Percentiles rank a stretch among this genome's conserved stretches.
Conservation (phyloP, 345 rosid genomes). For the Aquilaria yunnanensis region DNA sequence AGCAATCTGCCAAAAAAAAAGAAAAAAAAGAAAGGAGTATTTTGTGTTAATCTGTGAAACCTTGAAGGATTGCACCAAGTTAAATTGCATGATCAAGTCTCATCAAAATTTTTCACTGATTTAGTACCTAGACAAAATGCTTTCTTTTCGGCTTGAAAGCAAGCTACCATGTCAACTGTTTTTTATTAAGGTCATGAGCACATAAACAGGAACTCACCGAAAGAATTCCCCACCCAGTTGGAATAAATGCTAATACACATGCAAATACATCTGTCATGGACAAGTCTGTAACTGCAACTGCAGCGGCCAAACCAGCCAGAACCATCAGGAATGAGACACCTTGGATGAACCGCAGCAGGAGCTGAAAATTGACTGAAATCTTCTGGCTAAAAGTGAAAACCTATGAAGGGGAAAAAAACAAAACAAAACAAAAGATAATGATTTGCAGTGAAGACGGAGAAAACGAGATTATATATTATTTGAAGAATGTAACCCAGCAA, state of each 20-base stretch:
- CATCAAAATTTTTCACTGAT: neutral
- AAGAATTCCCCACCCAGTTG: constrained; percentile 96
- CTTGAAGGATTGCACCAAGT: too few species aligned
- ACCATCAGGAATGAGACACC: constrained; percentile 71
- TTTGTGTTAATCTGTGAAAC: too few species aligned
- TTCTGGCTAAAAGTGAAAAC: constrained; percentile 98
- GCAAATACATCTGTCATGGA: constrained; percentile 75
- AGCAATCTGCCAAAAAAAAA: constrained; percentile 53
- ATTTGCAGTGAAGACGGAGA: too few species aligned
- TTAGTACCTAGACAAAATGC: neutral
- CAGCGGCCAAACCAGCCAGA: constrained; percentile 63
- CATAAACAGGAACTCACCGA: constrained; percentile 47
- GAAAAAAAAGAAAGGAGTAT: neutral
- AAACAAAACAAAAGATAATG: constrained; percentile 16
- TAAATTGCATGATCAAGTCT: neutral
- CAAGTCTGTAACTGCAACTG: constrained; percentile 34
- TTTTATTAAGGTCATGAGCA: too few species aligned
- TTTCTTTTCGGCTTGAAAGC: neutral
- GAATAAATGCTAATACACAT: constrained; percentile 70
- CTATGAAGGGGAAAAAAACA: constrained; percentile 21
- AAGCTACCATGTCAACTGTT: too few species aligned
- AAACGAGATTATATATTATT: too few species aligned
- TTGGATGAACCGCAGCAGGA: constrained; percentile 79
- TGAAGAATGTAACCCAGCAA: neutral
- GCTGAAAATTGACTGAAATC: constrained; percentile 93